Base-by-base conservation (phyloP, 1,284 basidiomycete species). In the Cystobasidium sp. region DNA sequence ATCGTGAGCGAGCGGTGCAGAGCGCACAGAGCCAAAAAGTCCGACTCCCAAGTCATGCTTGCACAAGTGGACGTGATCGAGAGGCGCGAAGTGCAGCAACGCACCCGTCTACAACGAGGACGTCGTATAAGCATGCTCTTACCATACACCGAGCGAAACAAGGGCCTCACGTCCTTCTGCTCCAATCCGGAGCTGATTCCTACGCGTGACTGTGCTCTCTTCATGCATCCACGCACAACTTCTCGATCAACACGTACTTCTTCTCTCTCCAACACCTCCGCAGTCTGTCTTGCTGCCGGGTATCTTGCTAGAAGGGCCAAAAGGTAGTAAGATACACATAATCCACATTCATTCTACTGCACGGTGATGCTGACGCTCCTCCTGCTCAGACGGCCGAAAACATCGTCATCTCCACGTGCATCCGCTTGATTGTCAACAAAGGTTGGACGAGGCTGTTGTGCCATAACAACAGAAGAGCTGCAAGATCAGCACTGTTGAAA, bases 351-450 rank as follows among this genome's bases (percentile, higher is more conserved):
- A 12, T 1, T 12, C 46, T 49, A 12, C 46, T 12, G 46, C n/a
- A 12, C 46, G 6, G 2, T n/a, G 46, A 12, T 14, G 46, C 46
- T 49, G 3, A 49, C n/a, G 46, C 46, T 14, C 2, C 46, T 10
- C 52, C 24, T 20, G 7, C 24, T 22, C n/a, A 8, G 22, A 31
- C 56, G n/a, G 14, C 14, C 39, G 18, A n/a, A 10, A 41, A 41
- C 37, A 24, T 59, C 56, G 31, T 31, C 31, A 31, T 31, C 31
- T 31, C 31, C 31, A 31, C 31, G 31, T 31, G 31, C 31, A 31
- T 59, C 37, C 37, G 39, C 56, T n/a, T 37, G 56, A n/a, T 41
- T 59, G 56, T 59, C 56, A 59, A 59, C 56, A 59, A 43, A 59
- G 37, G 43, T n/a, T 16, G 14, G 8, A 39, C 43, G 56, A n/a